phyloP scores from a whole-genome alignment of 805 yeast species.

The Kazachstania taianensis region DNA sequence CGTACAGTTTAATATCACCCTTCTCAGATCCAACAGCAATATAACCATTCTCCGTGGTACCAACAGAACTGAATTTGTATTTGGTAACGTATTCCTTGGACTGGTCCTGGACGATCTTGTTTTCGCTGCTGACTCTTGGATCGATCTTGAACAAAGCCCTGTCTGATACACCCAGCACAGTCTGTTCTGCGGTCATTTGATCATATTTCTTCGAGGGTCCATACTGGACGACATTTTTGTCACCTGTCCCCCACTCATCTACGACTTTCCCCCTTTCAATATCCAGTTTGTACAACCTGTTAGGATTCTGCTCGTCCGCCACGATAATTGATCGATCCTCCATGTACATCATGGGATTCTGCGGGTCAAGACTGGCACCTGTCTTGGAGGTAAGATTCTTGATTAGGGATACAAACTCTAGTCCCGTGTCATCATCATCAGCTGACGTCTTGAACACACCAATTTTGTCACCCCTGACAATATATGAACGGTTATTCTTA shows the following conservation, averaged over 20 bases:
- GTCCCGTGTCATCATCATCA: constrained; percentile 28
- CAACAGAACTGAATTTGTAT: constrained; percentile 45
- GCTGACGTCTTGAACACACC: constrained; percentile 66
- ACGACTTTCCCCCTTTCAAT: constrained; percentile 67
- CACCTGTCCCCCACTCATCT: constrained; percentile 71
- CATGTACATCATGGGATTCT: constrained; percentile 64
- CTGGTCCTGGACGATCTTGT: constrained; percentile 50
- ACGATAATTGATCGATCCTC: constrained; percentile 61
- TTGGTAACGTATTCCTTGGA: constrained; percentile 46
- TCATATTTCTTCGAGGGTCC: constrained; percentile 68
- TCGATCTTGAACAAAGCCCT: constrained; percentile 67
- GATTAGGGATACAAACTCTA: constrained; percentile 62
- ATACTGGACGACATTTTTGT: constrained; percentile 42
- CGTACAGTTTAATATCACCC: constrained; percentile 71
- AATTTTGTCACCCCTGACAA: constrained; percentile 65
- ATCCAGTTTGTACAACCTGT: constrained; percentile 62
- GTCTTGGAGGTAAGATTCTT: constrained; percentile 42
- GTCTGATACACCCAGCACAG: constrained; percentile 58
- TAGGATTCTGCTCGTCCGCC: constrained; percentile 39
- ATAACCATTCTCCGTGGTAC: constrained; percentile 65
- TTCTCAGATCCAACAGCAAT: constrained; percentile 65
- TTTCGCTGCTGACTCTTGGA: constrained; percentile 52
- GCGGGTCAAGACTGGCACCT: constrained; percentile 46
- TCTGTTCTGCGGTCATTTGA: constrained; percentile 63
- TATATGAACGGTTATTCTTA: constrained; percentile 63